Percentiles rank a stretch among this genome's conserved stretches.
These are phyloP conservation scores for Clarireedia monteithiana DNA, from an alignment of 2,329 filamentous ascomycete species.

Conservation along the genomic window DNA sequence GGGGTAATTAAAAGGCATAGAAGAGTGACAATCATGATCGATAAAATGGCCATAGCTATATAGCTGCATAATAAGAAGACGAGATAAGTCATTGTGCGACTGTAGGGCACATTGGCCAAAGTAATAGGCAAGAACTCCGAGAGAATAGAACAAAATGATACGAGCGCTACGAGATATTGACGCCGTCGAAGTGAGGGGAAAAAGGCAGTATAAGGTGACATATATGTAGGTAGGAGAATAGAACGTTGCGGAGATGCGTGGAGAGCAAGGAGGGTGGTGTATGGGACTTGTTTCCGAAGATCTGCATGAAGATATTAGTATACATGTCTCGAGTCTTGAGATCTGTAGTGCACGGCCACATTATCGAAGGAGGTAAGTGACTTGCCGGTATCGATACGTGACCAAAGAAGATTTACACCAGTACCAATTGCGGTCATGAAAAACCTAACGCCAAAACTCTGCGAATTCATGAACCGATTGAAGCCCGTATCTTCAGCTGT, in stretches of 20 bases:
- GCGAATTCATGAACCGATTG: slow-evolving; percentile 34
- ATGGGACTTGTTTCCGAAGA: slow-evolving; percentile 22
- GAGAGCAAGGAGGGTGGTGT: slow-evolving; percentile 31
- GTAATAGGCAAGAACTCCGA: background rate
- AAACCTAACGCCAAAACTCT: slow-evolving; percentile 35
- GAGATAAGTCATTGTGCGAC: background rate
- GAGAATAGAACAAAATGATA: slow-evolving; percentile 3
- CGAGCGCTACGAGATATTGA: slow-evolving; percentile 21
- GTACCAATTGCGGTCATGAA: slow-evolving; percentile 36
- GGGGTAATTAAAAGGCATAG: background rate
- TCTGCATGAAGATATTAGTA: background rate
- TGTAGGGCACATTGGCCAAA: background rate
- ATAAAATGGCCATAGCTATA: background rate
- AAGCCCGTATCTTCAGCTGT: slow-evolving; percentile 29
- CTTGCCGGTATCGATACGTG: slow-evolving; percentile 29
- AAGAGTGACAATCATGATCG: background rate
- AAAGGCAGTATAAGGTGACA: slow-evolving; percentile 40
- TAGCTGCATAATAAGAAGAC: background rate
- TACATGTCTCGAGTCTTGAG: slow-evolving; percentile 16
- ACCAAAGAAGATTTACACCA: slow-evolving; percentile 35
- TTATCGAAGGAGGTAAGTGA: slow-evolving; percentile 15
- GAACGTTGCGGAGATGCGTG: slow-evolving; percentile 30
- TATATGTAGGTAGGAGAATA: slow-evolving; percentile 35
- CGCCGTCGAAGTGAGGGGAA: slow-evolving; percentile 31
- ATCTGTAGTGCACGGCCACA: slow-evolving; percentile 16